A percentile compares a stretch with the other conserved stretches of the same genome.
Evolutionary conservation across 768 basidiomycete species (phyloP).

Genomic region (Asterophora lycoperdoides): DNA sequence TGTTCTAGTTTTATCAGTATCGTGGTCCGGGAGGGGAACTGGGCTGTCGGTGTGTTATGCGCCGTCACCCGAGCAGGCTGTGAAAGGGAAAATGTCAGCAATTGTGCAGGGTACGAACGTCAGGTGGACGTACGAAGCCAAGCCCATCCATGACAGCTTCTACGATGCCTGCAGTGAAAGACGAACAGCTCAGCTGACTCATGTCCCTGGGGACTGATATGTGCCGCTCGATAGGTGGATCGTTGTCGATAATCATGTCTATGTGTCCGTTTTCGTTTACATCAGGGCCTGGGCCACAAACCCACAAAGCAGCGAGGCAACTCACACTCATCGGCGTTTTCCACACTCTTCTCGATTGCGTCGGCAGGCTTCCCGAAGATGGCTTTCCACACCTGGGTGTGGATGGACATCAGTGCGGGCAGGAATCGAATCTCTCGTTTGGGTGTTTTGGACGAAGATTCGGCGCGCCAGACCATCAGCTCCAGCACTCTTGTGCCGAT

Average conservation of each 20-base stretch:
- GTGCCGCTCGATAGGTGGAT: conserved; percentile 85
- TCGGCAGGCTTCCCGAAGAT: conserved; percentile 94
- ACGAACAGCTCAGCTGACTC: conserved; percentile 93
- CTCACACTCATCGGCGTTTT: conserved; percentile 94
- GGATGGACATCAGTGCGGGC: conserved; percentile 88
- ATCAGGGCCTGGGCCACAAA: conserved; percentile 4
- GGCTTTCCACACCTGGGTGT: conserved; percentile 92
- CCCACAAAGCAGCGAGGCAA: conserved; percentile 5
- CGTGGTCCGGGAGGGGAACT: conserved; percentile 83
- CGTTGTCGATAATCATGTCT: conserved; percentile 99
- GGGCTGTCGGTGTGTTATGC: conserved; percentile 82
- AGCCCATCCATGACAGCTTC: conserved; percentile 95
- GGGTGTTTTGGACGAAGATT: conserved; percentile 79
- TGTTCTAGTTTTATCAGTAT: conserved; percentile 96
- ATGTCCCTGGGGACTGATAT: conserved; percentile 95
- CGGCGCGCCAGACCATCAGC: conserved; percentile 76
- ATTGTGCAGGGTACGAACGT: background rate
- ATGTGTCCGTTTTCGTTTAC: background rate
- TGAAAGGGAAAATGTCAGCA: conserved; percentile 9
- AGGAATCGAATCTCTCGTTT: conserved; percentile 90
- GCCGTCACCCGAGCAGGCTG: conserved; percentile 97
- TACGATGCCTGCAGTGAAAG: conserved; percentile 94
- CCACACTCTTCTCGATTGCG: conserved; percentile 92
- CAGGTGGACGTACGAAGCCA: conserved; percentile 68
- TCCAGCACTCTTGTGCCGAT: conserved; percentile 86